Evolutionary conservation across 1,284 basidiomycete species (phyloP), one percentile per base, ranked within the genome.

Genomic region (Peniophora sp.): DNA sequence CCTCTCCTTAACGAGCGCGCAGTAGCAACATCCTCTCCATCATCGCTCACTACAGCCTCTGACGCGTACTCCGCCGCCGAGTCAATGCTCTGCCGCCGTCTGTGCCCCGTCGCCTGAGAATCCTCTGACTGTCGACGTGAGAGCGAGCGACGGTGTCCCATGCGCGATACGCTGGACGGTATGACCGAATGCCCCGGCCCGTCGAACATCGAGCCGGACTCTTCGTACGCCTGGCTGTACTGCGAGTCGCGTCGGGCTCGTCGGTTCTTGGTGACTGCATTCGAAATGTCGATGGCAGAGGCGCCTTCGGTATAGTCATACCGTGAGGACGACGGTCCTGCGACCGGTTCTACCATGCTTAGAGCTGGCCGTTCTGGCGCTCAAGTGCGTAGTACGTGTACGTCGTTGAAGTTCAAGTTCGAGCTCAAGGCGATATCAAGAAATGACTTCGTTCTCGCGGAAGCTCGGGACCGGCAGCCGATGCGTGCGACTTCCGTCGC

Each of bases 261-360:
- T 48, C 73, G 69, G 50, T 59, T 69, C 55, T 71, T 78, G 36
- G 70, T 68, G 25, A 83, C 59, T 17, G 76, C 87, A 55, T 72
- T 65, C 52, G 77, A 65, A 49, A 91, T 89, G 55, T 90, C 88
- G 36, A 81, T 70, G 9, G 79, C 72, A n/a, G 84, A 85, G 35
- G 89, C 88, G 36, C 88, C 89, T 59, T 91, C 88, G 3, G 89
- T 90, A 63, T 91, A 91, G 69, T 91, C 88, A 59, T 85, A 59
- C 27, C 27, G 27, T 32, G 27, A 32, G 9, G 24, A 52, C 8
- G 56, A 57, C 32, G 56, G 50, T 9, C 55, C 56, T 11, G 53
- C 24, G 25, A 43, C 39, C 6, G 34, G 14, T 19, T 36, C 34
- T 48, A 45, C 49, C 38, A 20, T 41, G n/a, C 38, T 32, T 32